These are phyloP conservation scores for Lasiosphaeris hirsuta DNA, from an alignment of 495 filamentous ascomycete species.

Conservation along the genomic window DNA sequence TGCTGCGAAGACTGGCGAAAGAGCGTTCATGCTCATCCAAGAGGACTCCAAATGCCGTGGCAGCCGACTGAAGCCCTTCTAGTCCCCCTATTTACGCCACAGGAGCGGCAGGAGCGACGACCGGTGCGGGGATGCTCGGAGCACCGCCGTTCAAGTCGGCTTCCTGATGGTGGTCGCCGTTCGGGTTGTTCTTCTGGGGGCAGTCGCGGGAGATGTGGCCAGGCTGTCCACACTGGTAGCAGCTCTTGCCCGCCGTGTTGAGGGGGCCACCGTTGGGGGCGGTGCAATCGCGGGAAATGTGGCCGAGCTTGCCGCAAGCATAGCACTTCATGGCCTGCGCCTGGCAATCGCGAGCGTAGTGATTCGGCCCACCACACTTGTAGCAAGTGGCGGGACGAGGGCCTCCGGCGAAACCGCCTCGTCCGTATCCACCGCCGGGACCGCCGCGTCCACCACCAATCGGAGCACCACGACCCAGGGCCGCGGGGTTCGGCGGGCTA, in stretches of 20 bases:
- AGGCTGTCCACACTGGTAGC: conserved; percentile 93
- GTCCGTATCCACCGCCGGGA: conserved; percentile 36
- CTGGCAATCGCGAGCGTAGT: conserved; percentile 98
- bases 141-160: conserved; percentile 19
- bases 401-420: conserved; percentile 64
- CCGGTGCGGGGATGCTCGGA: conserved; percentile 25
- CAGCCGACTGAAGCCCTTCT: too few species aligned
- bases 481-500: conserved; percentile 53
- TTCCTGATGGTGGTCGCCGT: conserved; percentile 42
- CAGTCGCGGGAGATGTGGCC: conserved; percentile 97
- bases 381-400: conserved; percentile 93
- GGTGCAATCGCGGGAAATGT: conserved; percentile 97
- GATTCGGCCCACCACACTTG: conserved; percentile 98
- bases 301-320: conserved; percentile 95
- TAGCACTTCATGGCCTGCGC: conserved; percentile 99
- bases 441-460: conserved; percentile 45
- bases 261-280: conserved; percentile 94
- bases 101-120: conserved; percentile 27
- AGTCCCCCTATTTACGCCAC: conserved; percentile 27
- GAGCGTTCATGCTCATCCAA: neutral
- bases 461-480: conserved; percentile 61
- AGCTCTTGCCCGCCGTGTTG: conserved; percentile 94
- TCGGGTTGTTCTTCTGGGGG: conserved; percentile 56
- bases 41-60: neutral
- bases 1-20: neutral